Base-by-base conservation (phyloP, 495 filamentous ascomycete genomes). In the Xylaria venustula region DNA sequence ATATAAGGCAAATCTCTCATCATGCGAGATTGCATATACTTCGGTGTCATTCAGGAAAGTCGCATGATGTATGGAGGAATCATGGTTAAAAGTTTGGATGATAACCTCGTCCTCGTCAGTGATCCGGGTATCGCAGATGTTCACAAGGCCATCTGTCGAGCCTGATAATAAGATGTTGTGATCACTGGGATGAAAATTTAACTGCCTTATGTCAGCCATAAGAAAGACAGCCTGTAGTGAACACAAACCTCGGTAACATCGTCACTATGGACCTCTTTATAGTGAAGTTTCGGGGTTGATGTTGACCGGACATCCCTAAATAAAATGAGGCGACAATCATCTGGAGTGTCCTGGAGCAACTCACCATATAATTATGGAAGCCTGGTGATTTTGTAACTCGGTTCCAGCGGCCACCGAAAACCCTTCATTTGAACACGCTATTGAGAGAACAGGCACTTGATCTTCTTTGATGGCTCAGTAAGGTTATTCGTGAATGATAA, bases 91-190 rank as follows among this genome's bases (percentile, higher is more conserved):
- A 12, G 94, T 88, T 69, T 92, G 90, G 36, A 89, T 76, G 7
- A 97, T 77, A 0, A 92, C 89, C 20, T 96, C 91, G 68, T 97
- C 92, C 68, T 95, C 91, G 66, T 93, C 91, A 23, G 82, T 69
- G 37, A 91, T 83, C 19, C 77, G 79, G 14, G 83, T 87, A 70
- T 97, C 86, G 75, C 89, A 95, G 48, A 96, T 77, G 67, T 92
- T 96, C 55, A 97, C 82, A 0, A 97, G 83, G 14, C 90, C 90
- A 77, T 98, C 94, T n/a, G 92, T 97, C 53, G 90, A 92, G 60
- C 91, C 92, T 30, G 91, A 92, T 19, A 96, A 80, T 14, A 97
- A 81, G 30, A 89, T 78, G 52, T 82, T 76, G 34, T 83, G 80
- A 32, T 75, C 73, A 37, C 73, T 80, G 41, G 88, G 87, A 74